Base-by-base conservation (phyloP, 1,284 basidiomycete species). In the Naganishia cerealis region DNA sequence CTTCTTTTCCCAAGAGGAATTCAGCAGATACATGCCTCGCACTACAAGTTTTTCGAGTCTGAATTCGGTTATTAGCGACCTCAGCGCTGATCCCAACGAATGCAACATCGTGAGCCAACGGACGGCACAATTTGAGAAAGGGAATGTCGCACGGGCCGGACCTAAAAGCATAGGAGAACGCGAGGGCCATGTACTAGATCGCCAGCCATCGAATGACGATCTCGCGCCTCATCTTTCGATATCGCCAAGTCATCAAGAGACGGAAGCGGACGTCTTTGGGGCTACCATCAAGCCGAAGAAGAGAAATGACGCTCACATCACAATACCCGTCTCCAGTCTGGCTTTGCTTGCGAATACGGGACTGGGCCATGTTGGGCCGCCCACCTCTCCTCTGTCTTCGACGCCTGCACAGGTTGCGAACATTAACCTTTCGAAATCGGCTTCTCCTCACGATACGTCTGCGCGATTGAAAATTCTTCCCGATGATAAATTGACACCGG, bases 21-120 rank as follows among this genome's bases (percentile, higher is more conserved):
- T 52, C 21, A n/a, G 18, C 21, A 21, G 15, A 55, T 33, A 50
- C 24, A 53, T 43, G 21, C n/a, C 61, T 13, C 61, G 61, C 6
- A 54, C 61, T 7, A 52, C 53, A 40, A 63, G 61, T 29, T 15
- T 39, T n/a, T 40, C 61, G 12, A 63, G 61, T 42, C 26, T 52
- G 13, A 36, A 54, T 12, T 63, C 61, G 10, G 38, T 38, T n/a
- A 52, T 40, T 4, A 63, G 61, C 24, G 8, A 42, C 9, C 39
- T 42, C 4, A 54, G 50, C 15, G 29, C n/a, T 15, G 50, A 42
- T 16, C 9, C 46, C 10, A 24, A 9, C 40, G 40, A 24, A 24
- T 15, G 15, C 10, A 26, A 5, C 15, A 26, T 39, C 10, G 61
- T 63, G 7, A 42, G 9, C 18, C 50, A 57, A 42, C 43, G 39